These are phyloP conservation scores for Prinsepia uniflora DNA, from an alignment of 306 rosid genomes.

Conservation along the genomic window DNA sequence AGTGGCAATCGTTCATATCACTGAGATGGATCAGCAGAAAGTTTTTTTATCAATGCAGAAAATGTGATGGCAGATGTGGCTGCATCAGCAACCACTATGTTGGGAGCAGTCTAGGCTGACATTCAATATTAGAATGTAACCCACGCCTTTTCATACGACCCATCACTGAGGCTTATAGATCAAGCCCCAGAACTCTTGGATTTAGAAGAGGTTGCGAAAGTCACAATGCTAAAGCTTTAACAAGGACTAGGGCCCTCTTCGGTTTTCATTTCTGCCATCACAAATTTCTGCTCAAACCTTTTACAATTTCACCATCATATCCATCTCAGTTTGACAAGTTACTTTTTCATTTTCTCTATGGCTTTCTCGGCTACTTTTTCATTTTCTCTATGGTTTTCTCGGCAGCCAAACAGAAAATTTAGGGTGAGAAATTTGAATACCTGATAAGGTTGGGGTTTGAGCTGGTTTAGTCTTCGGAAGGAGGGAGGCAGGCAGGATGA, in stretches of 20 bases:
- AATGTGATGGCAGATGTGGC: slow-evolving; percentile 25
- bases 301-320: slow-evolving; percentile 71
- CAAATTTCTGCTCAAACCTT: slow-evolving; percentile 72
- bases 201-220: slow-evolving; percentile 91
- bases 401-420: neutral
- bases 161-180: slow-evolving; percentile 13
- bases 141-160: slow-evolving; percentile 90
- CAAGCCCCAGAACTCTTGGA: slow-evolving; percentile 4
- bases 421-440: neutral
- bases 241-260: slow-evolving; percentile 81
- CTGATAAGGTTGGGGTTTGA: neutral
- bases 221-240: slow-evolving; percentile 58
- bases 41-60: slow-evolving; percentile 59
- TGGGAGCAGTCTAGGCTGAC: slow-evolving; percentile 70
- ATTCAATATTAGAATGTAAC: slow-evolving; percentile 88
- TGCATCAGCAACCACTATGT: slow-evolving; percentile 24
- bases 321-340: slow-evolving; percentile 26
- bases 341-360: neutral
- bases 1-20: neutral
- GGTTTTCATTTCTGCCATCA: slow-evolving; percentile 28
- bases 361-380: neutral
- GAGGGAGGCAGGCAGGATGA: neutral
- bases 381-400: neutral
- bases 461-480: neutral
- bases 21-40: slow-evolving; percentile 61